These are phyloP conservation scores for Alternaria brassicicola DNA, from an alignment of 2,329 filamentous ascomycete species.

Conservation along the genomic window DNA sequence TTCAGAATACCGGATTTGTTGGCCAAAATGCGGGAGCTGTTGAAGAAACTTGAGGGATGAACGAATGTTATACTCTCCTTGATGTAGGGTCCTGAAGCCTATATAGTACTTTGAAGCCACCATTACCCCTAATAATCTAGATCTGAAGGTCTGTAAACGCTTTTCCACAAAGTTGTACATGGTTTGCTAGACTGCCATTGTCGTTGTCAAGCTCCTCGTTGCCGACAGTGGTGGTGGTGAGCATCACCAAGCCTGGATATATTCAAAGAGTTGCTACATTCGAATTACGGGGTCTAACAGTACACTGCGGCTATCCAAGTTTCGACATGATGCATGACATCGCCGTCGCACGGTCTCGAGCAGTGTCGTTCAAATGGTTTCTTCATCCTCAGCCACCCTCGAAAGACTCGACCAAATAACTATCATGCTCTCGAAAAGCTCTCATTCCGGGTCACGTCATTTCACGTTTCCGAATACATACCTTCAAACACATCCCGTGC, in stretches of 20 bases:
- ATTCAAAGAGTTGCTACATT: background rate
- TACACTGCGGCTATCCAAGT: background rate
- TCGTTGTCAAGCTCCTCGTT: too few relatives aligned
- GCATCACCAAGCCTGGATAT: background rate
- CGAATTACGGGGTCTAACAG: background rate
- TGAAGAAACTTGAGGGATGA: conserved; percentile 19
- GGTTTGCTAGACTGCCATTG: background rate
- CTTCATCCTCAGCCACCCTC: background rate
- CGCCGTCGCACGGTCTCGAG: background rate
- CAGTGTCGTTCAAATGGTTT: background rate
- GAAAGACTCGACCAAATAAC: background rate
- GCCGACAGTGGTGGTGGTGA: background rate
- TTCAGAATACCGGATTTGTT: conserved; percentile 43
- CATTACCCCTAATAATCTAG: background rate
- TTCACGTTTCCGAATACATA: too few relatives aligned
- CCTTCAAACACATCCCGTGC: background rate
- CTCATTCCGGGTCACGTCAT: background rate
- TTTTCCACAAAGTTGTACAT: too few relatives aligned
- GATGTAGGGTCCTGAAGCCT: background rate
- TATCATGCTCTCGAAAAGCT: background rate
- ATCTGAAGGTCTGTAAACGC: too few relatives aligned
- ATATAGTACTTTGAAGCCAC: background rate
- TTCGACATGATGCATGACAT: background rate
- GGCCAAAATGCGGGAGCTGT: conserved; percentile 31
- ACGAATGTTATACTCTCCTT: background rate